Base-by-base conservation (phyloP, 2,329 filamentous ascomycete species). In the Apiospora koreana region DNA sequence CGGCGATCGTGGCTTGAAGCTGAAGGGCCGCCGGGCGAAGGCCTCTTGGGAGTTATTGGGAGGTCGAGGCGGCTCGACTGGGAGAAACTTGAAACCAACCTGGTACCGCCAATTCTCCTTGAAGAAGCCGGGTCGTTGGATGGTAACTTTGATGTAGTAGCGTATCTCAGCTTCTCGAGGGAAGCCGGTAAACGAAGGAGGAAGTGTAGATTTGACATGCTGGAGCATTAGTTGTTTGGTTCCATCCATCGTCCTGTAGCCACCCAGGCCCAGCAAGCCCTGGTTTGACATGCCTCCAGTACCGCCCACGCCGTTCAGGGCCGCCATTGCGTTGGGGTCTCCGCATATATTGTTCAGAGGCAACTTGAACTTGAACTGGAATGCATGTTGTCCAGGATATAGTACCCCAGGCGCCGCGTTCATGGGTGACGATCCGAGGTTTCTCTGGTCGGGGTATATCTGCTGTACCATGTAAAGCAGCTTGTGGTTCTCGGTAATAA, bases 101-200 rank as follows among this genome's bases (percentile, higher is more conserved):
- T 88, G 84, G 73, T 86, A 86, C 25, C 95, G 87, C 80, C 94
- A 93, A 77, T 98, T 98, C 82, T 97, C 94, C 78, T 95, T 95
- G 81, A 97, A 94, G 71, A 98, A 87, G 18, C 93, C 91, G 0
- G 94, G 94, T n/a, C 94, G 87, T 77, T 94, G 93, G 7, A 98
- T 91, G 0, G 96, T 98, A n/a, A 93, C 94, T 80, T 99, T 99
- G 78, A 98, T 87, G 79, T 93, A 99, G 82, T 99, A 99, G 75
- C 91, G 89, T 71, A 98, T 95, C 81, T 97, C 94, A 28, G 95
- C 95, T 80, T 95, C 90, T 42, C 92, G 92, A 0, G 94, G 93
- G 74, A 96, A 95, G 3, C 94, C 94, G n/a, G 88, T 93, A 69
- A 98, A 84, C 5, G 94, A 97, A 0, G 96, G 96, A 6, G 96